Conservation (phyloP, 495 filamentous ascomycete genomes). For the Talaromyces trachyspermus region DNA sequence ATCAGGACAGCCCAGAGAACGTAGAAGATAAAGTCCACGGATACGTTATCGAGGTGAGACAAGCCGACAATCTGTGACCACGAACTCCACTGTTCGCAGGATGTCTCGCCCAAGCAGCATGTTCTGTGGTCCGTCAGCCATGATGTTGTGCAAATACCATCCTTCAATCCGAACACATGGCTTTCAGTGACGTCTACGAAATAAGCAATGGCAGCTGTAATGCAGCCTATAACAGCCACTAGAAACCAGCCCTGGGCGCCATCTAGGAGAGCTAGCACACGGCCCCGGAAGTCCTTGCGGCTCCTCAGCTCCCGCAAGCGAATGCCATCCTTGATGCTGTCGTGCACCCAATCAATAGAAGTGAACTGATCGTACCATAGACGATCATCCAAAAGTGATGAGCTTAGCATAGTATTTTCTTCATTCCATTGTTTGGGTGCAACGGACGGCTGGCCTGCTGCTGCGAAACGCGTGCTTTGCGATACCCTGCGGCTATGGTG, state of each 20-base stretch:
- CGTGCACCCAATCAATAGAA: conserved; percentile 97
- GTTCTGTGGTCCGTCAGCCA: conserved; percentile 68
- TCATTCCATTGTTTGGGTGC: conserved; percentile 50
- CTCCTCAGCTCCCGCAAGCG: conserved; percentile 74
- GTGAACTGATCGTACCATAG: conserved; percentile 99
- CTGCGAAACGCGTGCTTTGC: conserved; percentile 46
- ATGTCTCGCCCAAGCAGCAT: conserved; percentile 62
- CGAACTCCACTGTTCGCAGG: conserved; percentile 64
- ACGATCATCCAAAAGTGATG: conserved; percentile 66
- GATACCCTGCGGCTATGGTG: conserved; percentile 64
- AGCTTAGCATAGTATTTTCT: conserved; percentile 39
- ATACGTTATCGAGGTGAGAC: conserved; percentile 44
- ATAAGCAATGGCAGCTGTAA: conserved; percentile 83
- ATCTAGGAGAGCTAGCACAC: conserved; percentile 70
- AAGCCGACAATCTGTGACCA: conserved; percentile 64
- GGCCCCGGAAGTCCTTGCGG: conserved; percentile 77
- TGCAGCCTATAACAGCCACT: conserved; percentile 80
- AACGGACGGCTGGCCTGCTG: conserved; percentile 27
- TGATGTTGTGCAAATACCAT: conserved; percentile 68
- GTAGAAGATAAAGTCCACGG: conserved; percentile 72
- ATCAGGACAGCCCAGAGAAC: conserved; percentile 63
- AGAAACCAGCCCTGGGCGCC: conserved; percentile 92
- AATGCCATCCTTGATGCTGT: conserved; percentile 90
- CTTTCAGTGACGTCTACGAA: conserved; percentile 81
- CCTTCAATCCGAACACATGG: conserved; percentile 80